Percentiles rank a stretch among this genome's conserved stretches.
Conservation (phyloP, 164 flowering plant genomes). For the Umbellularia californica region DNA sequence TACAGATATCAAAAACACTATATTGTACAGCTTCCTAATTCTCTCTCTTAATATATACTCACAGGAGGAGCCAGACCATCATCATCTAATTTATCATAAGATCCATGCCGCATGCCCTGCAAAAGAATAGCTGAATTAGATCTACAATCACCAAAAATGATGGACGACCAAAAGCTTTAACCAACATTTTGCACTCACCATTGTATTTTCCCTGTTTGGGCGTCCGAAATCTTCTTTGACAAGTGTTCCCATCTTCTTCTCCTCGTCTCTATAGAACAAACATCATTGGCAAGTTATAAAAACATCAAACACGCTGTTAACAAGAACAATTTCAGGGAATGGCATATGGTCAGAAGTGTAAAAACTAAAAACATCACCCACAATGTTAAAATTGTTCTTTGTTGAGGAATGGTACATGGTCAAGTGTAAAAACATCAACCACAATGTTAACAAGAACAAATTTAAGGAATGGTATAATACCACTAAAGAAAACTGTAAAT, state of each 20-base stretch:
- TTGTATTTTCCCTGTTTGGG: conserved; percentile 84
- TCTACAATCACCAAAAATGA: not conserved
- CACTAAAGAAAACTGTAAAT: not conserved
- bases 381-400: too few species aligned
- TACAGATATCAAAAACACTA: not conserved
- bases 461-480: not conserved
- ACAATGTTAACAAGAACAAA: not conserved
- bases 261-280: conserved; percentile 43
- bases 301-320: not conserved
- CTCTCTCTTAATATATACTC: conserved; percentile 20
- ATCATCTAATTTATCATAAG: conserved; percentile 96
- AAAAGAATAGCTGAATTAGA: conserved; percentile 4
- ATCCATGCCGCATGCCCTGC: conserved; percentile 98
- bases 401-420: not conserved
- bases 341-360: not conserved
- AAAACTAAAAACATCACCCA: not conserved
- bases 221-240: conserved; percentile 98
- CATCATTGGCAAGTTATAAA: not conserved
- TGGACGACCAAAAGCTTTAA: not conserved
- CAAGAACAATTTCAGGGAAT: not conserved
- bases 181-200: conserved; percentile 40
- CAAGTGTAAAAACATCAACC: not conserved
- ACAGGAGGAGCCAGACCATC: conserved; percentile 99
- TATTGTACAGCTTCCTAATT: not conserved
- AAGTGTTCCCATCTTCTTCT: conserved; percentile 98